Evolutionary conservation across 495 filamentous ascomycete genomes (phyloP), one percentile per base, ranked within the genome.

Genomic region (Podospora australis): DNA sequence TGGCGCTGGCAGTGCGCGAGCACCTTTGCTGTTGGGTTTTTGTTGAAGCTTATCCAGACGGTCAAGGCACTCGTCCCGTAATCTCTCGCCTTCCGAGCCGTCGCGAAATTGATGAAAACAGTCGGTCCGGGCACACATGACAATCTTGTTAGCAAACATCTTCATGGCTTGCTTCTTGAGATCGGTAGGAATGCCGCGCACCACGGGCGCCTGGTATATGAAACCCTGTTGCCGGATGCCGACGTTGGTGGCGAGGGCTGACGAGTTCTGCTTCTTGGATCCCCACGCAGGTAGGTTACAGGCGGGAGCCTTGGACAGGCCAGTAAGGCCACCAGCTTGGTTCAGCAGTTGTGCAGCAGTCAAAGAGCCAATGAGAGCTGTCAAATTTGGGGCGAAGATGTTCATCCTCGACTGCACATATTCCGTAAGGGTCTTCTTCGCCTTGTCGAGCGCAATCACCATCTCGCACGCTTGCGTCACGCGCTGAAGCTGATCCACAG

Each of bases 391-490:
- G 9, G 94, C 92, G 58, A 96, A 96, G 39, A 95, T 77, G 55
- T 81, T 91, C 87, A 98, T 96, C 50, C 92, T 88, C 26, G 90
- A 96, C 69, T 95, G 84, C n/a, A 96, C 91, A 58, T 91, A 97
- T 56, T 92, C 84, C 3, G 90, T 96, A 39, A 97, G 79, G 25
- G 80, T 85, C 46, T 78, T 84, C 63, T 95, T 95, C 39, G 91
- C 91, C 39, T 78, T 80, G 57, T 97, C 90, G 13, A 98, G 82
- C 46, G 80, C 79, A 30, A 96, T 72, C 30, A 88, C 87, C 79
- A 88, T 91, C 52, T 89, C 78, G 67, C 91, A 96, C 7, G 89
- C 90, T 44, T 79, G 77, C 23, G 85, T 67, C 20, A 95, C 83
- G 22, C 76, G 70, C 44, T 85, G 75, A 11, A 97, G 77, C 63